Evolutionary conservation across 1,139 yeast species (phyloP).

Genomic region (Scheffersomyces titani): DNA sequence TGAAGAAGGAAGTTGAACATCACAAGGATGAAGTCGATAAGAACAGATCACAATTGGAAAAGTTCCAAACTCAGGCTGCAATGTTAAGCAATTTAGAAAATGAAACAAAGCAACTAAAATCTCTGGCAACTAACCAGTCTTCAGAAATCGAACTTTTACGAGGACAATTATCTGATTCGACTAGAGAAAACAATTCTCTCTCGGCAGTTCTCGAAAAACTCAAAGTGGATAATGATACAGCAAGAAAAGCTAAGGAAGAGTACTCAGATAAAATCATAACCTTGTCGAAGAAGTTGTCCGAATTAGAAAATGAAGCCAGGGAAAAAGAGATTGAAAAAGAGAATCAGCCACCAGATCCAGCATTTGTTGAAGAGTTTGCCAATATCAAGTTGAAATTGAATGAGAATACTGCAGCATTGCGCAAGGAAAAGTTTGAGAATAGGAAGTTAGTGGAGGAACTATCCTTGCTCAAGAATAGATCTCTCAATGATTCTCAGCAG

Average conservation of each 20-base stretch:
- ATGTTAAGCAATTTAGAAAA: not conserved
- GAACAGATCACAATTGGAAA: constrained; percentile 9
- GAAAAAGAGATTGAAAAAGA: constrained; percentile 27
- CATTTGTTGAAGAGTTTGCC: constrained; percentile 47
- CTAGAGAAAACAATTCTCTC: constrained; percentile 16
- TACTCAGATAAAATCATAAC: constrained; percentile 27
- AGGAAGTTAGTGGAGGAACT: constrained; percentile 58
- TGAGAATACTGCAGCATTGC: constrained; percentile 51
- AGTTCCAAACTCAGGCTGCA: not conserved
- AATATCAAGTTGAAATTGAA: constrained; percentile 52
- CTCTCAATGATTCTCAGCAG: constrained; percentile 15
- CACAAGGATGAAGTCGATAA: not conserved
- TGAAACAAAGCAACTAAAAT: not conserved
- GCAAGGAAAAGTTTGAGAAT: constrained; percentile 57
- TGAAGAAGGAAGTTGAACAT: not conserved
- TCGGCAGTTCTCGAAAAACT: constrained; percentile 19
- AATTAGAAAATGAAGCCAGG: constrained; percentile 18
- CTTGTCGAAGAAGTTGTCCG: constrained; percentile 24
- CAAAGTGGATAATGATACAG: constrained; percentile 39
- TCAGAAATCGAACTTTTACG: constrained; percentile 9
- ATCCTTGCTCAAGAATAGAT: constrained; percentile 51
- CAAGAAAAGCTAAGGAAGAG: constrained; percentile 24
- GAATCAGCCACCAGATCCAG: constrained; percentile 40
- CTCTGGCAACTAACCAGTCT: not conserved
- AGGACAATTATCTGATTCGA: constrained; percentile 7